A percentile compares a stretch with the other conserved stretches of the same genome.
phyloP scores from a whole-genome alignment of 2,329 filamentous ascomycete species.

The Alternaria sp. region DNA sequence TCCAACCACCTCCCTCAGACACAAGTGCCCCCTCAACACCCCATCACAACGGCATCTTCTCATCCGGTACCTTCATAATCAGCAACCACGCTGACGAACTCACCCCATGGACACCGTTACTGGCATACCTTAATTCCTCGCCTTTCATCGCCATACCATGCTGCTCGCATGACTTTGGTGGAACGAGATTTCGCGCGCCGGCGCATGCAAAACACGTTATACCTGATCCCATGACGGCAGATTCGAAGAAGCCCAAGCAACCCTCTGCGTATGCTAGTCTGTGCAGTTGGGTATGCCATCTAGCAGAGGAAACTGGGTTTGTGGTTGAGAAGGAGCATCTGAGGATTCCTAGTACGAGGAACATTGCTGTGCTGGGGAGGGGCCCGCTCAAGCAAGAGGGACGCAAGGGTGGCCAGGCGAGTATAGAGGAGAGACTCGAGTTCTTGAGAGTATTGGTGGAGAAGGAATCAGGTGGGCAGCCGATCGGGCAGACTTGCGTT shows the following conservation, averaged over 20 bases:
- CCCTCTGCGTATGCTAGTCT: constrained; percentile 82
- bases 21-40: constrained; percentile 5
- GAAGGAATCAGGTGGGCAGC: constrained; percentile 52
- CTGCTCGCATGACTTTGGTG: constrained; percentile 87
- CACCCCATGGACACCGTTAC: constrained; percentile 91
- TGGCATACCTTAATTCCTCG: constrained; percentile 75
- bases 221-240: constrained; percentile 19
- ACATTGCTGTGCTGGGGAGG: constrained; percentile 79
- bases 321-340: constrained; percentile 81
- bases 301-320: constrained; percentile 77
- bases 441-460: constrained; percentile 65
- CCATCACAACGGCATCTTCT: constrained; percentile 69
- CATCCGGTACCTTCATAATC: constrained; percentile 82
- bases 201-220: constrained; percentile 23
- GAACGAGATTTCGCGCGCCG: constrained; percentile 72
- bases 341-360: constrained; percentile 90
- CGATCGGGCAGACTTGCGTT: constrained; percentile 51
- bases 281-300: constrained; percentile 74
- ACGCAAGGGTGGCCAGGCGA: constrained; percentile 50
- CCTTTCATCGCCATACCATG: constrained; percentile 95
- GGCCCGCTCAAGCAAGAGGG: constrained; percentile 55
- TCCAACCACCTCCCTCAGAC: constrained; percentile 38
- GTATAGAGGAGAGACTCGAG: background rate
- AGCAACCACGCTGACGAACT: constrained; percentile 98
- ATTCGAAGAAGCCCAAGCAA: constrained; percentile 41